Evolutionary conservation across 352 stramenopile species (phyloP).

Genomic region (Phytopythium sindhum): DNA sequence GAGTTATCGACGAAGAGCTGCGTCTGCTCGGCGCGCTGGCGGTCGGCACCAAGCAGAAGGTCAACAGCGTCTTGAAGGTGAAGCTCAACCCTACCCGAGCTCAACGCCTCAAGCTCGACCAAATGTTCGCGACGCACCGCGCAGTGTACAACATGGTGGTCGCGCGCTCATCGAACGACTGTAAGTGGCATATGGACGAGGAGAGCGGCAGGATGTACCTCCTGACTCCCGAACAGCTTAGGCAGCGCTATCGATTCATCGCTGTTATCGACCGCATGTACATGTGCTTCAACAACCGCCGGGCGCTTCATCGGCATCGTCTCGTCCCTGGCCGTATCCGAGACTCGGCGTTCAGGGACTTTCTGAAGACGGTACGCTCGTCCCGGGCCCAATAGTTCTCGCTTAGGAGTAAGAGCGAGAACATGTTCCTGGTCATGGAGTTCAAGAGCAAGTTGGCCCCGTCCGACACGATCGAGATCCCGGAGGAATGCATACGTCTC

Average conservation of each 20-base stretch:
- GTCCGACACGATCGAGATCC: conserved; percentile 11
- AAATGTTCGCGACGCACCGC: conserved; percentile 5
- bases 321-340: conserved; percentile 8
- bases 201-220: not conserved
- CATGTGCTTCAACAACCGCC: conserved; percentile 16
- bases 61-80: not conserved
- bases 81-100: not conserved
- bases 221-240: too few relatives aligned
- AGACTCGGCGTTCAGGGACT: conserved; percentile 12
- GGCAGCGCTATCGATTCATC: too few relatives aligned
- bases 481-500: not conserved
- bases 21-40: not conserved
- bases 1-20: not conserved
- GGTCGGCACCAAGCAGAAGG: not conserved
- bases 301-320: not conserved
- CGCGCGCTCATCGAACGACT: not conserved
- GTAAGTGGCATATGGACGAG: not conserved
- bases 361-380: conserved; percentile 10
- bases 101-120: not conserved
- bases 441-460: conserved; percentile 19
- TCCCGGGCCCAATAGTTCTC: conserved; percentile 6
- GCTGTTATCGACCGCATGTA: too few relatives aligned
- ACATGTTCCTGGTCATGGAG: conserved; percentile 5
- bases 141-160: conserved; percentile 7
- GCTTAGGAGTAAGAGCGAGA: conserved; percentile 6